These are phyloP conservation scores for Petunia hybrid DNA, from an alignment of 305 asterid genomes.

Conservation along the genomic window DNA sequence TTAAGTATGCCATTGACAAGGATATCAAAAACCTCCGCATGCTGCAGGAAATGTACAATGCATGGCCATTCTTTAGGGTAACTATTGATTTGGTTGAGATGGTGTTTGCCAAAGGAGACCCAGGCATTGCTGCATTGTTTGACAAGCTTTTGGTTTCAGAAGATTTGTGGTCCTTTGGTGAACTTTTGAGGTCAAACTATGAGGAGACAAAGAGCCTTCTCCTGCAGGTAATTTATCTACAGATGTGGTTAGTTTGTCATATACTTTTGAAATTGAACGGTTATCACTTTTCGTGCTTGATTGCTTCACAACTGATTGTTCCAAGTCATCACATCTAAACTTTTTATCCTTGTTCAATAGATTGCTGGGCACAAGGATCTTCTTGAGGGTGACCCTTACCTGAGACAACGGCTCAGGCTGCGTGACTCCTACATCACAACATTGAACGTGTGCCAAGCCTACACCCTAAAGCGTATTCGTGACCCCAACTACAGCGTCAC, in stretches of 20 bases:
- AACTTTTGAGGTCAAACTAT: conserved; percentile 32
- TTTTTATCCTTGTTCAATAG: neutral
- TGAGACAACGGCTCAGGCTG: conserved; percentile 30
- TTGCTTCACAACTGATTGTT: conserved; percentile 14
- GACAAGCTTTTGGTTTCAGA: conserved; percentile 40
- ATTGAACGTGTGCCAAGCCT: conserved; percentile 35
- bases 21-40: conserved; percentile 35
- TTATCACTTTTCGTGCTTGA: neutral
- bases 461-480: conserved; percentile 34
- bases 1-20: conserved; percentile 35
- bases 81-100: conserved; percentile 39
- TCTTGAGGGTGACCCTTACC: conserved; percentile 29
- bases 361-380: conserved; percentile 36
- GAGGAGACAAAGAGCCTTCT: conserved; percentile 40
- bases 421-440: conserved; percentile 37
- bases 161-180: conserved; percentile 38
- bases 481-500: conserved; percentile 29
- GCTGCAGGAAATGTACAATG: conserved; percentile 39
- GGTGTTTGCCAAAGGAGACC: conserved; percentile 40
- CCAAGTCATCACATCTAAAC: neutral
- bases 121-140: conserved; percentile 39
- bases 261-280: neutral
- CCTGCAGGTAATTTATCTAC: conserved; percentile 33
- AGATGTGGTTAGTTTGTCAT: neutral
- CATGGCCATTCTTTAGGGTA: conserved; percentile 42